Evolutionary conservation across 2,329 filamentous ascomycete genomes (phyloP), one percentile per base, ranked within the genome.

Genomic region (Leptodontidium sp.): DNA sequence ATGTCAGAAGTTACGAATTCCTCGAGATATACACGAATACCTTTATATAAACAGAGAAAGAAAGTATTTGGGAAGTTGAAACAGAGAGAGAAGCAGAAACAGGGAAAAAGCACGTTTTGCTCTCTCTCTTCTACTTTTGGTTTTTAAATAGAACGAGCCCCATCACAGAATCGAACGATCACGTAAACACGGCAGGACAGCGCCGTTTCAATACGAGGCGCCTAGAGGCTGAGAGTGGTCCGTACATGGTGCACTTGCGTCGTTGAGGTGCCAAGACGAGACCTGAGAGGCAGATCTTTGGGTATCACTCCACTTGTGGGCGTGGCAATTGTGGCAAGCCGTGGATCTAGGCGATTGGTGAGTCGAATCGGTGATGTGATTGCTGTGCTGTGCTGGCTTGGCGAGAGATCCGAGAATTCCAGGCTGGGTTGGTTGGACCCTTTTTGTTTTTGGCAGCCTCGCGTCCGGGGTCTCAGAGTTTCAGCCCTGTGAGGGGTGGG

Each of bases 191-290:
- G 57, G 57, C 21, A 17, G n/a, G 12, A 59, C 35, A 24, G 35
- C 57, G 21, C 21, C 21, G 57, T 59, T 59, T 59, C 57, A 59
- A 59, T 59, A 59, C 57, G 57, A 59, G 57, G 57, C 57, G n/a
- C 35, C 38, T 45, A 43, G 35, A 43, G 57, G 57, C 57, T 59
- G 38, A 59, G 21, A 59, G 35, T 8, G 57, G 57, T 45, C 57
- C 57, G 35, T 43, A 43, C 57, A 21, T 21, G 21, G 21, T 21
- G 21, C 21, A 21, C 38, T 38, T 59, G 57, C 57, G 57, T 32
- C 29, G 55, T 38, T 59, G 38, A 45, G 57, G 12, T 59, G 57
- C 57, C 57, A 59, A 59, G 57, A n/a, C 35, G 38, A 45, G 57
- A 40, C 55, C n/a, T 43, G 55, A 58, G 55, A 58, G 55, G 55